Percentiles rank a stretch among this genome's conserved stretches.
Evolutionary conservation across 306 rosid genomes (phyloP).

Genomic region (Cyclanthera cordifolia): DNA sequence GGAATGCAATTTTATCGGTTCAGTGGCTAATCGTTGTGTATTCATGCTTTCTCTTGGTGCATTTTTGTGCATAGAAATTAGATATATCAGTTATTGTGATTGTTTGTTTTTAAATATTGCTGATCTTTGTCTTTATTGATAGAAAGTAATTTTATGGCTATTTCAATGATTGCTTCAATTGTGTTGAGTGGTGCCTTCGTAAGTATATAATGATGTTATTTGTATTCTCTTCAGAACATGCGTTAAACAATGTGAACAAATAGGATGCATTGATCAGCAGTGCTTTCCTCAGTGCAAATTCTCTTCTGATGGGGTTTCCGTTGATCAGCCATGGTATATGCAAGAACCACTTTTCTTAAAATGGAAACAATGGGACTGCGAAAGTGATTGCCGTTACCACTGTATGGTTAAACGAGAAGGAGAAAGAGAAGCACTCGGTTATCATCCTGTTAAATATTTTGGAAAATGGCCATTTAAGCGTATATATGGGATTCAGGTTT

Average conservation of each 20-base stretch:
- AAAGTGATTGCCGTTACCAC: slow-evolving; percentile 45
- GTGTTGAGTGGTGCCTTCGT: not conserved
- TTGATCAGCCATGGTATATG: slow-evolving; percentile 36
- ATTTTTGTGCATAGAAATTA: not conserved
- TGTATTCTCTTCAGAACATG: slow-evolving; percentile 32
- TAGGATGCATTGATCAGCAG: slow-evolving; percentile 42
- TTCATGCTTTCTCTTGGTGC: not conserved
- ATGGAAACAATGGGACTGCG: slow-evolving; percentile 64
- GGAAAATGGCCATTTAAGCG: slow-evolving; percentile 81
- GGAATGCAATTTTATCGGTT: not conserved
- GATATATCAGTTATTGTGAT: not conserved
- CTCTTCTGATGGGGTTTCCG: slow-evolving; percentile 24
- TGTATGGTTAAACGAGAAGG: slow-evolving; percentile 63
- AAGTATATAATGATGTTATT: not conserved
- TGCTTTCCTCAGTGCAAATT: slow-evolving; percentile 55
- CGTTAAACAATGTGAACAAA: slow-evolving; percentile 47
- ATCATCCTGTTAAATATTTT: slow-evolving; percentile 51
- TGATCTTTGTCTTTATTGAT: not conserved
- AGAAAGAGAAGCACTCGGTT: slow-evolving; percentile 34
- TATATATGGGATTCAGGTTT: slow-evolving; percentile 61
- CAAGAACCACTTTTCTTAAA: slow-evolving; percentile 43
- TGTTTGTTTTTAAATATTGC: not conserved
- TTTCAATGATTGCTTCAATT: not conserved
- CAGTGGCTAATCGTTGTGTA: not conserved
- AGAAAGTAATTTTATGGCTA: not conserved